Percentiles rank a stretch among this genome's conserved stretches.
phyloP scores from a whole-genome alignment of 2,329 filamentous ascomycete genomes.

The Pestalotiopsis sp. region DNA sequence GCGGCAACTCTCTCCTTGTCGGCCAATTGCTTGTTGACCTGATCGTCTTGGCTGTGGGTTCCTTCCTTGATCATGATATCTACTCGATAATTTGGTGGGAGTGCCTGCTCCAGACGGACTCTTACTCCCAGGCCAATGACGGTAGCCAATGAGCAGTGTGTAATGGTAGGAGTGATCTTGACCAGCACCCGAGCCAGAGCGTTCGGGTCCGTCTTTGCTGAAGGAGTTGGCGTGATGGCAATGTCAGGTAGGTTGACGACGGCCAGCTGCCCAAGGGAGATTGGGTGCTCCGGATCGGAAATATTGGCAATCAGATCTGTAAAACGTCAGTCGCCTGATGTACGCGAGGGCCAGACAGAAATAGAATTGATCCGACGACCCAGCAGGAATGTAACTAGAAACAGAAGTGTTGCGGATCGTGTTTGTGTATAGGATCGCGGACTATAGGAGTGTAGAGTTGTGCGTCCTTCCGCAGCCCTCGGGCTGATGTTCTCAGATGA shows the following conservation, averaged over 20 bases:
- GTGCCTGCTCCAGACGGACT: constrained; percentile 84
- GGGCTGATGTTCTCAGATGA: not conserved
- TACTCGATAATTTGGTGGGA: constrained; percentile 89
- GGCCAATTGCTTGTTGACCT: constrained; percentile 94
- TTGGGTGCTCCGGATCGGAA: constrained; percentile 93
- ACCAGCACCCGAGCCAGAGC: constrained; percentile 77
- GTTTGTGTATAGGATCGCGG: constrained; percentile 7
- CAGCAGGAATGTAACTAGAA: constrained; percentile 4
- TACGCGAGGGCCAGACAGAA: constrained; percentile 16
- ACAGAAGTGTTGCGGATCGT: constrained; percentile 2
- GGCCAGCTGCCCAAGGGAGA: constrained; percentile 88
- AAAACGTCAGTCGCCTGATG: constrained; percentile 38
- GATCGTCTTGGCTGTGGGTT: constrained; percentile 91
- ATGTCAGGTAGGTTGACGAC: constrained; percentile 98
- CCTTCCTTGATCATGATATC: constrained; percentile 95
- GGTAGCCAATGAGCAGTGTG: constrained; percentile 94
- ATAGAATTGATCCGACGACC: constrained; percentile 6
- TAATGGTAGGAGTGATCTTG: constrained; percentile 93
- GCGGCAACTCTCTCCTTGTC: constrained; percentile 97
- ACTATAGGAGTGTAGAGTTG: not conserved
- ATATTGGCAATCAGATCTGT: constrained; percentile 92
- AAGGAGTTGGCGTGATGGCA: constrained; percentile 71
- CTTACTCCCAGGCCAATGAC: constrained; percentile 94
- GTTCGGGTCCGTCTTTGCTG: constrained; percentile 52
- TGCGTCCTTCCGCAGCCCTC: not conserved